These are phyloP conservation scores for Fusarium subglutinans DNA, from an alignment of 2,329 filamentous ascomycete genomes.

Conservation along the genomic window DNA sequence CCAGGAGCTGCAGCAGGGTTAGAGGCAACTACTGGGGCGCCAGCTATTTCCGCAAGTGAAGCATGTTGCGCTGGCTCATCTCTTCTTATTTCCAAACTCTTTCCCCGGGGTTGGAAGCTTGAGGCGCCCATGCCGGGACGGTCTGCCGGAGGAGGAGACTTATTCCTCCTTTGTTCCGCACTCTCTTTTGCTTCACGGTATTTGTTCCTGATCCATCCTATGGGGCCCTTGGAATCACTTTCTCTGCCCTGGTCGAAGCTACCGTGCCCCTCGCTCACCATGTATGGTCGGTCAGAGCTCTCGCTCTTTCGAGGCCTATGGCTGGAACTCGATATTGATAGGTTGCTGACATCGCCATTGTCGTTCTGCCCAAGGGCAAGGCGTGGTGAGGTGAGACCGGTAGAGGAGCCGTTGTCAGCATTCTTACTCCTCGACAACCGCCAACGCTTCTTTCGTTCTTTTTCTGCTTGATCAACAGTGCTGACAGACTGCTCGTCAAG, in stretches of 20 bases:
- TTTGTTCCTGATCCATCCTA: conserved; percentile 69
- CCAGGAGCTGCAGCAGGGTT: conserved; percentile 1
- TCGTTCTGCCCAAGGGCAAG: conserved; percentile 67
- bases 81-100: conserved; percentile 59
- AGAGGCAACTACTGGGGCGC: conserved; percentile 10
- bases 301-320: conserved; percentile 61
- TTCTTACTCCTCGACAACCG: conserved; percentile 74
- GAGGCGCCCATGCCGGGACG: conserved; percentile 40
- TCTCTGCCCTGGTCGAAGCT: conserved; percentile 54
- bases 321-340: conserved; percentile 72
- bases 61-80: conserved; percentile 39
- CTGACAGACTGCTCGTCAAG: conserved; percentile 62
- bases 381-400: conserved; percentile 55
- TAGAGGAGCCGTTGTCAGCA: conserved; percentile 61
- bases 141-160: conserved; percentile 63
- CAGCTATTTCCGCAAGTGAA: conserved; percentile 19
- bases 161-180: conserved; percentile 63
- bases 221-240: conserved; percentile 59
- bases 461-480: conserved; percentile 62
- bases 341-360: conserved; percentile 72
- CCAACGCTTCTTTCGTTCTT: conserved; percentile 75
- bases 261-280: conserved; percentile 52
- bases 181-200: conserved; percentile 68
- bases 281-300: conserved; percentile 55
- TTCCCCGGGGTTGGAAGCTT: conserved; percentile 52